Evolutionary conservation across 1,284 basidiomycete species (phyloP).

Genomic region (Leccinum griseonigrum): DNA sequence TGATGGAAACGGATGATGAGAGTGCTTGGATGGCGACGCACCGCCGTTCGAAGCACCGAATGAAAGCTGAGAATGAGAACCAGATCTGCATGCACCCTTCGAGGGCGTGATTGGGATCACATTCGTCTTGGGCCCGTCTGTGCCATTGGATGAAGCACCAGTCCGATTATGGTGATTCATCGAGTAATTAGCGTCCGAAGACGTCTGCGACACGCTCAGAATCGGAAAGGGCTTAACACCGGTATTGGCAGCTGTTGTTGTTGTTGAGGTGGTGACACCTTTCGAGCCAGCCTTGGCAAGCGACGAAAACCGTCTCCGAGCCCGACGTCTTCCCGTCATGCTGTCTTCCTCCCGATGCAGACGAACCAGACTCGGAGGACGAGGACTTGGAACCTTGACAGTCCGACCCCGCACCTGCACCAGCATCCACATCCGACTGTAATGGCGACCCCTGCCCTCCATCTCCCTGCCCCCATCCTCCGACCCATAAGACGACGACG

Average conservation of each 20-base stretch:
- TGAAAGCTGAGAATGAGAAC: neutral
- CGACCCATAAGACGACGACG: neutral
- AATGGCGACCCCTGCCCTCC: conserved; percentile 1
- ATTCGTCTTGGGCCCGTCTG: conserved; percentile 11
- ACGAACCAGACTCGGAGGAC: neutral
- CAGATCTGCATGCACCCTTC: neutral
- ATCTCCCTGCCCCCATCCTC: neutral
- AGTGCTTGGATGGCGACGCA: conserved; percentile 8
- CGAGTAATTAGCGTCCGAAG: neutral
- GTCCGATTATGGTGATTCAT: neutral
- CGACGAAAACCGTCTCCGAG: neutral
- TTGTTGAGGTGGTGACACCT: neutral
- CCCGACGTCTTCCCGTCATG: neutral
- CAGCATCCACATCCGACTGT: conserved; percentile 1
- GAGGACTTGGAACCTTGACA: neutral
- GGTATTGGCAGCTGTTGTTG: neutral
- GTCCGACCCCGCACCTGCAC: neutral
- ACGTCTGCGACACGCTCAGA: conserved; percentile 14
- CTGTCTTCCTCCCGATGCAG: conserved; percentile 3
- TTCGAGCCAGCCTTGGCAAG: neutral
- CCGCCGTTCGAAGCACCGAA: neutral
- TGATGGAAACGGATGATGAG: conserved; percentile 15
- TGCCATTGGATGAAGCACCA: neutral
- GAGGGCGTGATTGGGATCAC: conserved; percentile 4
- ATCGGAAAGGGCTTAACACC: conserved; percentile 26